Conservation (phyloP, 306 rosid genomes). For the Bauhinia variegata region DNA sequence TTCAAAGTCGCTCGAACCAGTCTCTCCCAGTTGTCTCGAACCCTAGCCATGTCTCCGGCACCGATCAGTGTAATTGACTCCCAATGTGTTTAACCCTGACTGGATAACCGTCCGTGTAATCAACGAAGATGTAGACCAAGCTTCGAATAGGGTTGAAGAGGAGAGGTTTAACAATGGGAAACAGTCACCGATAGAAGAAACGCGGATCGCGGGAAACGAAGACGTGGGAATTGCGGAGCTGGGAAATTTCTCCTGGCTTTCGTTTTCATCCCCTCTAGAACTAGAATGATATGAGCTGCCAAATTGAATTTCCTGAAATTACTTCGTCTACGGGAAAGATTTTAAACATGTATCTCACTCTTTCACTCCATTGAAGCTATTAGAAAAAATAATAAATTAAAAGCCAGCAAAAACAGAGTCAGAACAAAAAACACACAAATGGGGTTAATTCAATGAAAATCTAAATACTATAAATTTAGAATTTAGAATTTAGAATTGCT, state of each 20-base stretch:
- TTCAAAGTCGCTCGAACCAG: conserved; percentile 79
- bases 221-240: not conserved
- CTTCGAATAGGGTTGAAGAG: not conserved
- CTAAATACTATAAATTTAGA: too few relatives aligned
- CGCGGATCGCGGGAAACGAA: conserved; percentile 33
- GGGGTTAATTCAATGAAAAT: too few relatives aligned
- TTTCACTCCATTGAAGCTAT: too few relatives aligned
- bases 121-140: not conserved
- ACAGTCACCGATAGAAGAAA: conserved; percentile 21
- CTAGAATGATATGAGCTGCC: not conserved
- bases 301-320: not conserved
- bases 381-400: too few relatives aligned
- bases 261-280: not conserved
- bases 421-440: too few relatives aligned
- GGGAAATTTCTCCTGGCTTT: not conserved
- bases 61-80: conserved; percentile 31
- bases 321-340: not conserved
- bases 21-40: conserved; percentile 74
- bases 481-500: too few relatives aligned
- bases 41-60: conserved; percentile 72
- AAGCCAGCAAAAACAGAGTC: too few relatives aligned
- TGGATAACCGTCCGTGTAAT: not conserved
- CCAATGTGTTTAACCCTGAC: not conserved
- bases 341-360: not conserved
- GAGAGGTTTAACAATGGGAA: conserved; percentile 11